Conservation (phyloP, 257 asterid species). For the Capsicum baccatum region DNA sequence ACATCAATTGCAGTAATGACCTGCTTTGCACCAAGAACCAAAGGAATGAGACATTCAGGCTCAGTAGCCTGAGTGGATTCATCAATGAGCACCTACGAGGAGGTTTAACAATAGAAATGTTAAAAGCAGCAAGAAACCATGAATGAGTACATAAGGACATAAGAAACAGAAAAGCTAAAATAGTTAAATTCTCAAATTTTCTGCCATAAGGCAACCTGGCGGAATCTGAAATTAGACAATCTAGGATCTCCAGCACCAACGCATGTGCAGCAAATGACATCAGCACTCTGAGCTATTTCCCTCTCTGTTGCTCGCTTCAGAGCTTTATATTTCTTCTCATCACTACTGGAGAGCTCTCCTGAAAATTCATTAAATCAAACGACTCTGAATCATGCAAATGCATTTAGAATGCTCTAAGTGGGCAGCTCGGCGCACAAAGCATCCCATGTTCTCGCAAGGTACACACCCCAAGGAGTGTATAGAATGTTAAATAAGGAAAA, state of each 20-base stretch:
- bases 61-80: conserved; percentile 99
- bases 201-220: conserved; percentile 62
- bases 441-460: too few species aligned
- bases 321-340: conserved; percentile 93
- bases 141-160: conserved; percentile 17
- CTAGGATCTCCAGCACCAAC: conserved; percentile 99
- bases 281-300: conserved; percentile 99
- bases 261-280: conserved; percentile 98
- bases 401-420: neutral
- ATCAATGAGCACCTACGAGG: conserved; percentile 86
- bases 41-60: conserved; percentile 97
- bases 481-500: conserved; percentile 12
- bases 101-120: neutral
- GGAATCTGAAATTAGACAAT: conserved; percentile 90
- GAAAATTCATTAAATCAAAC: conserved; percentile 34
- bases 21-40: conserved; percentile 99
- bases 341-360: conserved; percentile 99
- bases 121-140: conserved; percentile 16
- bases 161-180: neutral
- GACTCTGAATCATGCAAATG: neutral
- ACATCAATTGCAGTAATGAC: conserved; percentile 42
- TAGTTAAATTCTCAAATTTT: neutral
- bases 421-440: too few species aligned
- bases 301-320: conserved; percentile 97
- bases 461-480: neutral